Evolutionary conservation across 192 early-diverging fungal species (phyloP), one percentile per base, ranked within the genome.

Genomic region (Coemansia sp.): DNA sequence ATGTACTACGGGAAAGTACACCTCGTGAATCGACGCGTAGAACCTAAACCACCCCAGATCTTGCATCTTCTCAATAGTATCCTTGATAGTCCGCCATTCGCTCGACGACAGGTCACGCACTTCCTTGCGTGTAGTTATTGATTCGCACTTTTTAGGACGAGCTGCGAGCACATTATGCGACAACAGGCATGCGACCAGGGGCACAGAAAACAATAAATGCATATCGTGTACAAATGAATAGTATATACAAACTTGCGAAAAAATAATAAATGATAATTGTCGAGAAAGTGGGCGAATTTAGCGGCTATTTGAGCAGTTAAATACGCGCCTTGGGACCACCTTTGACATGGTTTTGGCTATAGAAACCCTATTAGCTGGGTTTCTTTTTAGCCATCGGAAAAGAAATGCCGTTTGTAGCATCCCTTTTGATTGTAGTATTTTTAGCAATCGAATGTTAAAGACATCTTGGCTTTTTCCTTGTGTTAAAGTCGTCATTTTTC

Each of bases 1-100:
- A 20, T 77, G 74, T n/a, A 77, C 65, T 2, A 62, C 25, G 23
- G 60, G 54, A 34, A 77, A 77, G 7, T 65, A 58, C 0, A 37
- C 51, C 14, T 69, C 48, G 26, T 77, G 74, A 2, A 66, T 53
- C 12, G 48, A 38, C 31, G 61, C 70, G 18, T 68, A 77, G 28
- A 62, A 66, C 8, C 56, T 61, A 48, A 77, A 52, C 10, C 64
- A 62, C 1, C 74, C 74, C 12, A 67, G 61, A 15, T 49, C 14
- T 14, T 68, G 60, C 58, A 77, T 42, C 51, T 64, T 28, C 31
- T 57, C 34, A 3, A 77, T n/a, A 1, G 71, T 70, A 2, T 47
- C 4, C 12, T 34, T 24, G 47, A 77, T 42, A 1, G 38, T 36
- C n/a, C 67, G 57, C 74, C 74, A 77, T 10, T 77, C 74, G 24